A percentile compares a stretch with the other conserved stretches of the same genome.
These are phyloP conservation scores for Macroventuria anomochaeta DNA, from an alignment of 2,329 filamentous ascomycete species.

Conservation along the genomic window DNA sequence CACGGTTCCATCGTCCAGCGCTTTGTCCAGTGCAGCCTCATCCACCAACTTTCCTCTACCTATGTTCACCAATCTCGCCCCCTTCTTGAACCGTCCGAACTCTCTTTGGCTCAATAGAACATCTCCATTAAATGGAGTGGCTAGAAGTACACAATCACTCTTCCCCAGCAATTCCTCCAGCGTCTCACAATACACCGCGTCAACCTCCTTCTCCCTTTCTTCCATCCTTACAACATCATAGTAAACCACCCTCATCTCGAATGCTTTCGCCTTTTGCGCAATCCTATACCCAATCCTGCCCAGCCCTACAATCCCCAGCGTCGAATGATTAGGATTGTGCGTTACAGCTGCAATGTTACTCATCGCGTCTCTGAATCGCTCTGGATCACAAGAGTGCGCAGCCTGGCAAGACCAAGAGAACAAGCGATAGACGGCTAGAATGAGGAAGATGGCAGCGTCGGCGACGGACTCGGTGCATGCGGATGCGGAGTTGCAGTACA, in stretches of 20 bases:
- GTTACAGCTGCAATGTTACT: conserved; percentile 64
- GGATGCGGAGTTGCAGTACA: conserved; percentile 76
- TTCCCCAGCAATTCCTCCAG: conserved; percentile 60
- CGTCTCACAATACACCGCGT: conserved; percentile 60
- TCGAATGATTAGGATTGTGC: conserved; percentile 67
- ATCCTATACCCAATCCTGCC: conserved; percentile 63
- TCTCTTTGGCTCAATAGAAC: conserved; percentile 58
- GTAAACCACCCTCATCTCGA: conserved; percentile 72
- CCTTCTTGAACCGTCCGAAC: conserved; percentile 61
- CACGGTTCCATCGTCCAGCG: conserved; percentile 61
- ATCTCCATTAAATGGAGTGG: conserved; percentile 61
- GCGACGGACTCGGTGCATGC: conserved; percentile 76
- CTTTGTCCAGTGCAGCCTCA: conserved; percentile 66
- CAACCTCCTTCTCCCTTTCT: conserved; percentile 55
- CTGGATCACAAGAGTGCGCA: conserved; percentile 55
- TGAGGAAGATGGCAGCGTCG: conserved; percentile 72
- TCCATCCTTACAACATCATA: conserved; percentile 63
- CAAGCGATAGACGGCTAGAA: conserved; percentile 72
- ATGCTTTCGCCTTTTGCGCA: conserved; percentile 65
- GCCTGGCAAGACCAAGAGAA: conserved; percentile 69
- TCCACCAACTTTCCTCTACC: conserved; percentile 70
- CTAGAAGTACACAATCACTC: conserved; percentile 68
- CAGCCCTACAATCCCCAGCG: conserved; percentile 71
- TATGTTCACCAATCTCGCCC: conserved; percentile 69
- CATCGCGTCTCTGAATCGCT: conserved; percentile 65